Conservation (phyloP, 306 rosid species). For the Biancaea sappan region DNA sequence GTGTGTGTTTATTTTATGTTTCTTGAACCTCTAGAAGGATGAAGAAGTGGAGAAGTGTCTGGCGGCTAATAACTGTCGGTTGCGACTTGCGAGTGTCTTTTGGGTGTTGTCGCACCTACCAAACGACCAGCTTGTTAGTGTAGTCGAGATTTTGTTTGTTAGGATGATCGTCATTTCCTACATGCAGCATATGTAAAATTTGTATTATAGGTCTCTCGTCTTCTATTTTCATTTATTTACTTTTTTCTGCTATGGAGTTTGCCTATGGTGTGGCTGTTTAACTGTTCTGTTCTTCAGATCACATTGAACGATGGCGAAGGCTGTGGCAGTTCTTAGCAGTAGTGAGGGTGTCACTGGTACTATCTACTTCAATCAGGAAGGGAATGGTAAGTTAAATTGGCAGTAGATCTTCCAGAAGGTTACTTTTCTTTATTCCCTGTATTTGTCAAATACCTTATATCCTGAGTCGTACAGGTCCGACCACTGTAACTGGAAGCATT, state of each 20-base stretch:
- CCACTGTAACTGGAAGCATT: constrained; percentile 77
- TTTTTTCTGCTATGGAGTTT: not conserved
- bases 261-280: not conserved
- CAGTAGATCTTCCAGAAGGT: not conserved
- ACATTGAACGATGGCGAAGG: constrained; percentile 84
- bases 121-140: not conserved
- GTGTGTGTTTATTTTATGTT: not conserved
- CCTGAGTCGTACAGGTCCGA: constrained; percentile 56
- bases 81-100: not conserved
- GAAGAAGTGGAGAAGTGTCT: not conserved
- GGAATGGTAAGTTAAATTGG: constrained; percentile 54
- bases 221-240: not conserved
- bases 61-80: not conserved
- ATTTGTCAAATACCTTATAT: constrained; percentile 10
- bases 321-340: constrained; percentile 82
- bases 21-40: constrained; percentile 2
- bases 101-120: not conserved
- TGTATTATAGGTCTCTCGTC: not conserved
- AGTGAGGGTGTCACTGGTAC: constrained; percentile 72
- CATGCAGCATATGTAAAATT: not conserved
- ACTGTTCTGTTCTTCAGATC: constrained; percentile 64
- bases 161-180: not conserved
- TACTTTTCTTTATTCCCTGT: not conserved
- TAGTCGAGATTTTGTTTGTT: not conserved
- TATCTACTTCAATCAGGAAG: constrained; percentile 73